These are phyloP conservation scores for Hippophae gyantsensis DNA, from an alignment of 306 rosid species.

Conservation along the genomic window DNA sequence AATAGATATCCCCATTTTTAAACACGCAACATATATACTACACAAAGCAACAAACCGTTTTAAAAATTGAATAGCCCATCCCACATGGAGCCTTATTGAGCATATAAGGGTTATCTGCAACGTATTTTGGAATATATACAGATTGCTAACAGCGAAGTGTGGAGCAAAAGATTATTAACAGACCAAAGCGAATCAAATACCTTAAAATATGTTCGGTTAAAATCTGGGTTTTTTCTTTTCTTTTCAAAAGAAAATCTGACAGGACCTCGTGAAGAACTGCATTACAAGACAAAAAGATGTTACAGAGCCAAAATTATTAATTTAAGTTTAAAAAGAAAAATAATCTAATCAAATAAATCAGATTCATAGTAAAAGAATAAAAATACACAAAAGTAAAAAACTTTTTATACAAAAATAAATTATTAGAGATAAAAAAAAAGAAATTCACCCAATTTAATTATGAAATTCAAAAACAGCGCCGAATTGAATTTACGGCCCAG, in stretches of 20 bases:
- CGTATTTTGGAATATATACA: slow-evolving; percentile 43
- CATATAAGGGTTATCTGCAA: slow-evolving; percentile 27
- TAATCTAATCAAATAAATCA: slow-evolving; percentile 1
- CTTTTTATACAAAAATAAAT: background rate
- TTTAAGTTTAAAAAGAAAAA: slow-evolving; percentile 21
- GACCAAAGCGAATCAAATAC: slow-evolving; percentile 30
- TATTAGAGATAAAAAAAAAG: background rate
- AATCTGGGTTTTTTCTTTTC: slow-evolving; percentile 23
- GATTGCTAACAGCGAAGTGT: slow-evolving; percentile 52
- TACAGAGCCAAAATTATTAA: slow-evolving; percentile 31
- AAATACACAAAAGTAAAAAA: slow-evolving; percentile 26
- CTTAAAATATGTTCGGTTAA: slow-evolving; percentile 23
- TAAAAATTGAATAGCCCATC: slow-evolving; percentile 2
- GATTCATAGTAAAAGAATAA: slow-evolving; percentile 43
- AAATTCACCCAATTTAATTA: slow-evolving; percentile 22
- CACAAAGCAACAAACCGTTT: slow-evolving; percentile 13
- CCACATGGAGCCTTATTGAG: slow-evolving; percentile 29
- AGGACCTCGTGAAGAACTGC: slow-evolving; percentile 88
- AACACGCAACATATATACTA: background rate
- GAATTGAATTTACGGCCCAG: slow-evolving; percentile 1
- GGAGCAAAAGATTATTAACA: slow-evolving; percentile 47
- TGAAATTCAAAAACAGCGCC: slow-evolving; percentile 60
- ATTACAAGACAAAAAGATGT: slow-evolving; percentile 89
- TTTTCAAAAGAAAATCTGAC: slow-evolving; percentile 61
- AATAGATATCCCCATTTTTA: slow-evolving; percentile 6